phyloP scores from a whole-genome alignment of 805 yeast species.

The Starmerella khaoyaiensis region DNA sequence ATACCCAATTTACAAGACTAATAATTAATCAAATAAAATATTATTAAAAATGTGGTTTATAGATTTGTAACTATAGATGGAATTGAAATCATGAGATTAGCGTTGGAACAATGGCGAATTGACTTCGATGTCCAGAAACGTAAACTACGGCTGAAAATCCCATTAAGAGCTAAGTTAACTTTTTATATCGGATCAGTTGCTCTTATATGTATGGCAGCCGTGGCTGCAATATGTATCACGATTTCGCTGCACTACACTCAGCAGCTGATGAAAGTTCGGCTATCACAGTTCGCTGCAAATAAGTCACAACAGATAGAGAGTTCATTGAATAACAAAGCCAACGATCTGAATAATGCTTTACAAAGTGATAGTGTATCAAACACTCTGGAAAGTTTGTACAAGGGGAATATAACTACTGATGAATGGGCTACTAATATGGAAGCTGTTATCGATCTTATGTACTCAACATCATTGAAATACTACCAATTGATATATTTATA shows the following conservation, averaged over 20 bases:
- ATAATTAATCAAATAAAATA: no score
- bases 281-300: slow-evolving; percentile 18
- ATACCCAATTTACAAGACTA: no score
- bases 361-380: slow-evolving; percentile 10
- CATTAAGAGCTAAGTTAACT: slow-evolving; percentile 19
- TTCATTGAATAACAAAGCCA: slow-evolving; percentile 7
- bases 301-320: slow-evolving; percentile 16
- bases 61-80: no score
- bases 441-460: slow-evolving; percentile 6
- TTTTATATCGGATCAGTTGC: slow-evolving; percentile 15
- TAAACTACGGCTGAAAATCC: slow-evolving; percentile 7
- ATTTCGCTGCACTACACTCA: slow-evolving; percentile 12
- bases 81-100: slow-evolving; percentile 4
- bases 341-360: slow-evolving; percentile 4
- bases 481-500: slow-evolving; percentile 14
- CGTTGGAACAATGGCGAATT: slow-evolving; percentile 1
- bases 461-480: slow-evolving; percentile 5
- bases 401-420: slow-evolving; percentile 11
- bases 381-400: slow-evolving; percentile 5
- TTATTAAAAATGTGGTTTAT: no score
- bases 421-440: slow-evolving; percentile 6
- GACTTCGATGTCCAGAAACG: slow-evolving; percentile 1
- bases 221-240: slow-evolving; percentile 12
- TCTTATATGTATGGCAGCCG: slow-evolving; percentile 12
- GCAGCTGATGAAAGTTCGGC: slow-evolving; percentile 13